A percentile compares a stretch with the other conserved stretches of the same genome.
These are phyloP conservation scores for Aspergillus fructus DNA, from an alignment of 2,329 filamentous ascomycete species.

Conservation along the genomic window DNA sequence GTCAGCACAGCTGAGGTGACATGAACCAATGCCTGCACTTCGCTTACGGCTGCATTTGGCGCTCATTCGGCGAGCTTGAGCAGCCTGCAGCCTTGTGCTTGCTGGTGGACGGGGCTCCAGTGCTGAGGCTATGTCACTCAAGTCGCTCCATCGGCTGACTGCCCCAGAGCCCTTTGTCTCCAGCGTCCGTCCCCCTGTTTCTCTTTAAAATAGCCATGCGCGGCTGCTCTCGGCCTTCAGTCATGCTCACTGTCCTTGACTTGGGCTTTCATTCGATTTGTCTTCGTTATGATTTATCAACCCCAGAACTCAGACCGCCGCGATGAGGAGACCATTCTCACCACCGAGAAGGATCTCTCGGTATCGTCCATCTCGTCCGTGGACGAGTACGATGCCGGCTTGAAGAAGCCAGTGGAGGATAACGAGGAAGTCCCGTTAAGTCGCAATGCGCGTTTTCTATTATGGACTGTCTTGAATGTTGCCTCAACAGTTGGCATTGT, in stretches of 20 bases:
- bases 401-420: conserved; percentile 3
- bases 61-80: too few species aligned
- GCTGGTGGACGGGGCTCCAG: not conserved
- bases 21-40: not conserved
- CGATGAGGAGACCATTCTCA: conserved; percentile 5
- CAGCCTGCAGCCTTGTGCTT: not conserved
- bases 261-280: not conserved
- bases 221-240: not conserved
- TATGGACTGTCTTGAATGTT: conserved; percentile 22
- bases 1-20: conserved; percentile 4
- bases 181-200: not conserved
- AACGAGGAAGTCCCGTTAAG: not conserved
- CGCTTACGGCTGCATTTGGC: not conserved
- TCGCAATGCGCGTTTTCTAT: conserved; percentile 9
- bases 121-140: not conserved
- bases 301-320: not conserved
- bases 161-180: not conserved
- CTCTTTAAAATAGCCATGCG: conserved; percentile 2
- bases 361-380: not conserved
- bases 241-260: not conserved
- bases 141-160: not conserved
- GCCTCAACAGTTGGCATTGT: conserved; percentile 23
- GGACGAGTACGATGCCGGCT: conserved; percentile 5
- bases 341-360: not conserved
- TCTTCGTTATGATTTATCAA: not conserved